Percentiles rank a stretch among this genome's conserved stretches.
phyloP scores from a whole-genome alignment of 768 basidiomycete genomes.

The Mrakia frigida region DNA sequence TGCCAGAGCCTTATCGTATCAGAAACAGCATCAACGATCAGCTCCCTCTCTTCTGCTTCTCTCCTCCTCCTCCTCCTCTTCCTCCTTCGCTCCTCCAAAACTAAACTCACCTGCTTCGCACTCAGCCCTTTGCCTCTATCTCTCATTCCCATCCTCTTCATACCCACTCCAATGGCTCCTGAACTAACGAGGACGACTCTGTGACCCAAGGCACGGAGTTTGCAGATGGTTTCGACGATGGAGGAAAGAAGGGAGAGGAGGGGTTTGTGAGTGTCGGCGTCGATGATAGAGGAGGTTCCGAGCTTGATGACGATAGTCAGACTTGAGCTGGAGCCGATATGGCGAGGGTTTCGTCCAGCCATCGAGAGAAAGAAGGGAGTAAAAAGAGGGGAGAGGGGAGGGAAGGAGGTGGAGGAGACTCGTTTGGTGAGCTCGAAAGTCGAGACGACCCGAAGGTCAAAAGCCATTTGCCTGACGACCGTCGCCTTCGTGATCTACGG shows the following conservation, averaged over 20 bases:
- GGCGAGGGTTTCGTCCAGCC: constrained; percentile 26
- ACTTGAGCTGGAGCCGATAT: constrained; percentile 26
- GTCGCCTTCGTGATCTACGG: too few relatives aligned
- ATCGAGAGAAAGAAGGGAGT: not conserved
- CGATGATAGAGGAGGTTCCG: constrained; percentile 93
- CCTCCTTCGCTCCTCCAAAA: not conserved
- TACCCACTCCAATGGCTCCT: constrained; percentile 93
- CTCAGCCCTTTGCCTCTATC: constrained; percentile 75
- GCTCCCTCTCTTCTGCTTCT: not conserved
- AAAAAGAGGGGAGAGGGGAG: not conserved
- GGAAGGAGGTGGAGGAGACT: not conserved
- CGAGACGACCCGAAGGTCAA: too few relatives aligned
- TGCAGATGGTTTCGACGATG: constrained; percentile 81
- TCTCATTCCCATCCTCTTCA: constrained; percentile 81
- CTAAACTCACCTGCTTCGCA: constrained; percentile 75
- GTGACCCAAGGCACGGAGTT: constrained; percentile 73
- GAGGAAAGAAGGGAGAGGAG: constrained; percentile 84
- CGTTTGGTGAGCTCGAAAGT: not conserved
- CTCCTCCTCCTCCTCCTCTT: not conserved
- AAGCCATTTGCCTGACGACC: too few relatives aligned
- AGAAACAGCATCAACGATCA: constrained; percentile 13
- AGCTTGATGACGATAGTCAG: constrained; percentile 79
- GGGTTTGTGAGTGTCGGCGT: constrained; percentile 78
- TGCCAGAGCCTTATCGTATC: constrained; percentile 67
- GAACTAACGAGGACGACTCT: constrained; percentile 93